Evolutionary conservation across 179 eudicot genomes (phyloP).

Genomic region (Pouteria campechiana): DNA sequence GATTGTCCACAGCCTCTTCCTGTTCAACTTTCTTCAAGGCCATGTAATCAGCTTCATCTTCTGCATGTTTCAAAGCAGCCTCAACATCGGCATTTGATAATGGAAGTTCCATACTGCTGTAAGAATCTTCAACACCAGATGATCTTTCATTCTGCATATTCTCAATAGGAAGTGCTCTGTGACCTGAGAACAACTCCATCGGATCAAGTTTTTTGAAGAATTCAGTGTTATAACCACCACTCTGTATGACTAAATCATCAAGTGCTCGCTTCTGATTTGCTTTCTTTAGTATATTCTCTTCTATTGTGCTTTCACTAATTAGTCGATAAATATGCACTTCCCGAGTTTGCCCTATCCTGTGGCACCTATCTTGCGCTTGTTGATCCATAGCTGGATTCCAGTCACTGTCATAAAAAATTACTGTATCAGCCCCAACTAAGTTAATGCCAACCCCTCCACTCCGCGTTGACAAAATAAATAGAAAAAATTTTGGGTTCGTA

Average conservation of each 20-base stretch:
- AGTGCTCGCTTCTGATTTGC: constrained; percentile 99
- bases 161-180: constrained; percentile 30
- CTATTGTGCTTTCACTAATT: constrained; percentile 91
- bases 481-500: constrained; percentile 91
- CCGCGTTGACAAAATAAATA: constrained; percentile 94
- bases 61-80: constrained; percentile 95
- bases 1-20: constrained; percentile 98
- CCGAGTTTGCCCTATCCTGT: constrained; percentile 97
- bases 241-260: constrained; percentile 94
- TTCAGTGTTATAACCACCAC: constrained; percentile 97
- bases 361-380: constrained; percentile 99
- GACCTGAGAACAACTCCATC: constrained; percentile 89
- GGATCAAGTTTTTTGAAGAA: constrained; percentile 98
- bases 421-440: constrained; percentile 97
- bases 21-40: constrained; percentile 94
- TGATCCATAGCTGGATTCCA: constrained; percentile 99
- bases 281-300: constrained; percentile 91
- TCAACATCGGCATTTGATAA: constrained; percentile 87
- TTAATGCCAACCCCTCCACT: constrained; percentile 99
- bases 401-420: constrained; percentile 98
- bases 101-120: constrained; percentile 29
- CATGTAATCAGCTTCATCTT: constrained; percentile 99
- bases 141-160: constrained; percentile 45
- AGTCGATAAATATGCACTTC: constrained; percentile 95
- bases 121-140: no score